Evolutionary conservation across 805 yeast species (phyloP).

Genomic region (Brettanomyces anomalus): DNA sequence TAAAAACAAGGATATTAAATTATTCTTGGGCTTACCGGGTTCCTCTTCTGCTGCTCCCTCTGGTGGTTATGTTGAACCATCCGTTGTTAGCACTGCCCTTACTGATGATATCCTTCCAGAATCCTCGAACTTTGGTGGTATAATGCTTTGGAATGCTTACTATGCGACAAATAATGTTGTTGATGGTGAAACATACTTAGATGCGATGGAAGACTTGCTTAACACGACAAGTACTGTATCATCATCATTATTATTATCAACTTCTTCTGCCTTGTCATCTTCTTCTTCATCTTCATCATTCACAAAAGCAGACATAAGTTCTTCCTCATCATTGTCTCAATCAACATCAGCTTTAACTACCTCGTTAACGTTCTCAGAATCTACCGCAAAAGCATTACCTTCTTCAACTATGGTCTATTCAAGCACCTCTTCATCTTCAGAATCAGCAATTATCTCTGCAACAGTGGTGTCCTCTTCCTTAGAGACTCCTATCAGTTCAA

Average conservation of each 20-base stretch:
- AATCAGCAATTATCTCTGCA: no score
- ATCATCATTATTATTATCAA: not conserved
- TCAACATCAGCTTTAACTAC: no score
- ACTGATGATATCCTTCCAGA: conserved; percentile 11
- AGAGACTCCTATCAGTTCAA: no score
- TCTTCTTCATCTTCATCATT: no score
- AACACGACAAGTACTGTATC: not conserved
- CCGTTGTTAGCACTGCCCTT: conserved; percentile 27
- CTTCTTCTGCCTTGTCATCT: no score
- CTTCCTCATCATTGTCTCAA: no score
- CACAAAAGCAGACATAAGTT: no score
- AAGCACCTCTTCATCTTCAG: no score
- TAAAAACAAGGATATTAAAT: conserved; percentile 59
- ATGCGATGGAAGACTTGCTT: not conserved
- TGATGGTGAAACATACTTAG: not conserved
- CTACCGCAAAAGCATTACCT: no score
- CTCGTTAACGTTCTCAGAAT: no score
- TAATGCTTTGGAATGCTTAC: conserved; percentile 79
- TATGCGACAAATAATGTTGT: not conserved
- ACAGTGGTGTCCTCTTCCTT: no score
- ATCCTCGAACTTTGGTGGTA: conserved; percentile 50
- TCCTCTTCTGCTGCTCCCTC: conserved; percentile 40
- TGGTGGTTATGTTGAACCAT: conserved; percentile 43
- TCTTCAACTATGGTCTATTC: no score
- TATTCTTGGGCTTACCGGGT: conserved; percentile 70